Percentiles rank a stretch among this genome's conserved stretches.
phyloP scores from a whole-genome alignment of 1,139 yeast species.

The Hyphopichia wangnamkhiaoensis region DNA sequence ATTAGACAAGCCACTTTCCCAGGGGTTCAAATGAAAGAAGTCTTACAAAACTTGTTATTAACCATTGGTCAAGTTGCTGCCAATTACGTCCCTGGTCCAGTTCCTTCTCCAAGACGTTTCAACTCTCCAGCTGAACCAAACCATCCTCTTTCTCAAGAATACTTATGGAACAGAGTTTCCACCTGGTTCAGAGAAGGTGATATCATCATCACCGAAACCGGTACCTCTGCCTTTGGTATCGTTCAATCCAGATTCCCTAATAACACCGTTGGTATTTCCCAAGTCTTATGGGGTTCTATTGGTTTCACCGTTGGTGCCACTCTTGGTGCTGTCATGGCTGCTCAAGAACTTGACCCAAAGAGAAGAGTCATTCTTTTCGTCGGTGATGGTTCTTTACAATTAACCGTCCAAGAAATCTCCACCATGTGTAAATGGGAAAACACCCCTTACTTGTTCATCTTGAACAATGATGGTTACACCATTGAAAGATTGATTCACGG shows the following conservation, averaged over 20 bases:
- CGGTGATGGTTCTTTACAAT: slow-evolving; percentile 89
- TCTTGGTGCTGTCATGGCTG: slow-evolving; percentile 83
- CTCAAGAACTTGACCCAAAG: slow-evolving; percentile 66
- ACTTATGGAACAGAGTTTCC: slow-evolving; percentile 78
- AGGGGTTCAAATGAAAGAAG: slow-evolving; percentile 75
- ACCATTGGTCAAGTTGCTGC: slow-evolving; percentile 36
- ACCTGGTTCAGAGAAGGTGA: slow-evolving; percentile 80
- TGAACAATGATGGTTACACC: slow-evolving; percentile 87
- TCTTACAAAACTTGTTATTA: slow-evolving; percentile 50
- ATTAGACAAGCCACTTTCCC: slow-evolving; percentile 76
- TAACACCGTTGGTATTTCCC: slow-evolving; percentile 75
- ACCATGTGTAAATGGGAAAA: slow-evolving; percentile 80
- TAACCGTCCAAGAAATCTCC: slow-evolving; percentile 85
- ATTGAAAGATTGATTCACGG: slow-evolving; percentile 90
- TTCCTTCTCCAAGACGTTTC: slow-evolving; percentile 44
- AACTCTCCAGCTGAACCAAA: slow-evolving; percentile 29
- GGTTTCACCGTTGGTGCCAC: slow-evolving; percentile 88
- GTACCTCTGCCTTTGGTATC: slow-evolving; percentile 89
- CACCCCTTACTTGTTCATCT: slow-evolving; percentile 77
- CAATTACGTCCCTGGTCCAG: slow-evolving; percentile 45
- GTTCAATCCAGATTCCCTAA: slow-evolving; percentile 77
- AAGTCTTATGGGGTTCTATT: slow-evolving; percentile 89
- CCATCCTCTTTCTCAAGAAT: slow-evolving; percentile 62
- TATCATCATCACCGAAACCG: slow-evolving; percentile 81
- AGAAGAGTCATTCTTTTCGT: slow-evolving; percentile 80